phyloP scores from a whole-genome alignment of 2,329 filamentous ascomycete species.

The Alternaria consortialis region DNA sequence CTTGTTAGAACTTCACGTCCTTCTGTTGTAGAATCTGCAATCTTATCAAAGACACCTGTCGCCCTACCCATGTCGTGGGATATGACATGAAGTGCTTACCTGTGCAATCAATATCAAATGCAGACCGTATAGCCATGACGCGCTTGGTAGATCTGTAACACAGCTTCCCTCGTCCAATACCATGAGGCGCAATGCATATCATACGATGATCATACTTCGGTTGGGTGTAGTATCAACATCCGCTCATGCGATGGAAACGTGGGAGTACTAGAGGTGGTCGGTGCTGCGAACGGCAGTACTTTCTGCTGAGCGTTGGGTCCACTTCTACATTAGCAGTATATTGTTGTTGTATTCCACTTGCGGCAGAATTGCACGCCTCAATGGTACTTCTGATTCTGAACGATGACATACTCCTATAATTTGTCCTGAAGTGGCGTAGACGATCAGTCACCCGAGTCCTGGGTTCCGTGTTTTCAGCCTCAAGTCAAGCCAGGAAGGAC shows the following conservation, averaged over 20 bases:
- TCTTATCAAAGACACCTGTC: constrained; percentile 23
- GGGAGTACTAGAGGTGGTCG: neutral
- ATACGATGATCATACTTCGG: constrained; percentile 11
- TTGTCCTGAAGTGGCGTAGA: neutral
- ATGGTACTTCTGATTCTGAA: accelerated
- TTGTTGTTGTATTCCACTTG: neutral
- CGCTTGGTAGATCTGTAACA: constrained; percentile 10
- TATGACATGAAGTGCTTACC: constrained; percentile 13
- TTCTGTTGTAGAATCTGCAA: neutral
- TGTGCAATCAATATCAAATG: constrained; percentile 26
- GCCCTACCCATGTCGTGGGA: neutral
- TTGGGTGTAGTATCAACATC: constrained; percentile 9
- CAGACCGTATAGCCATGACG: neutral
- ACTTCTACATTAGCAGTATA: constrained; percentile 2
- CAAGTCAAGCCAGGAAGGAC: neutral
- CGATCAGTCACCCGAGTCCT: no score
- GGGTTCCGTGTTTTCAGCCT: neutral
- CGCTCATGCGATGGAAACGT: constrained; percentile 19
- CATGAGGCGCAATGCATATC: constrained; percentile 23
- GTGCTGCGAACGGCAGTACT: constrained; percentile 9
- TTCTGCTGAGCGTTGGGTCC: constrained; percentile 23
- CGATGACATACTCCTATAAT: no score
- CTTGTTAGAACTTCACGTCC: neutral
- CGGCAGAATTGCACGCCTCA: neutral
- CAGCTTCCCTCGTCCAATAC: constrained; percentile 23